Base-by-base conservation (phyloP, 1,284 basidiomycete genomes). In the Chalciporus sp. region DNA sequence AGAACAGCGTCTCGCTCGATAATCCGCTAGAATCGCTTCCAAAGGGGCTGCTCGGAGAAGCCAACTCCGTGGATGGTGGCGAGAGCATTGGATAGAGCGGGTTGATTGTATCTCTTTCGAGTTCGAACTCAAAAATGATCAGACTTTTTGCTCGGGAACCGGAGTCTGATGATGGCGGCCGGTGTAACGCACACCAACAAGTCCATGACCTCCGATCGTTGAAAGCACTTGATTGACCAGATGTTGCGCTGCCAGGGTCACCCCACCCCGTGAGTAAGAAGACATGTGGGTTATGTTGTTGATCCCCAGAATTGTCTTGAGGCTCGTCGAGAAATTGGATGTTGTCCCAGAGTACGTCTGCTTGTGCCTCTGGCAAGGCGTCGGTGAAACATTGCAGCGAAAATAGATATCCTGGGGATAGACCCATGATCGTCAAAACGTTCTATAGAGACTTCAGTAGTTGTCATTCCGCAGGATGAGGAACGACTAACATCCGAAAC, bases 101-200 rank as follows among this genome's bases (percentile, higher is more conserved):
- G 61, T 94, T 94, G 65, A 85, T 72, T 0, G 67, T 62, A 66
- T 95, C 92, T 46, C 76, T 71, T 64, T 94, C 90, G 20, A 93
- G 77, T 70, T 95, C 93, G 60, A 95, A 92, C 67, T 95, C 93
- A 63, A 95, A 79, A 31, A 92, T 78, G 60, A 92, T 81, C 33
- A 76, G 46, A 3, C 66, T 61, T 11, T 61, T 54, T 53, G 10
- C 20, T 2, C 48, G 35, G 45, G 48, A 81, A 65, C 51, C 65
- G 65, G 53, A 59, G 63, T 49, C 66, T n/a, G 43, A 28, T n/a
- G 7, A 31, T 16, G 23, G 42, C n/a, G 84, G 84, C 10, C 87
- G 78, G 69, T 94, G 91, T 0, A 88, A 82, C 0, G 90, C 91
- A 61, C 90, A 92, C 90, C 92, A 94, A 60, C 89, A 92, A 1